These are phyloP conservation scores for Chondrostereum purpureum DNA, from an alignment of 1,284 basidiomycete genomes.

Conservation along the genomic window DNA sequence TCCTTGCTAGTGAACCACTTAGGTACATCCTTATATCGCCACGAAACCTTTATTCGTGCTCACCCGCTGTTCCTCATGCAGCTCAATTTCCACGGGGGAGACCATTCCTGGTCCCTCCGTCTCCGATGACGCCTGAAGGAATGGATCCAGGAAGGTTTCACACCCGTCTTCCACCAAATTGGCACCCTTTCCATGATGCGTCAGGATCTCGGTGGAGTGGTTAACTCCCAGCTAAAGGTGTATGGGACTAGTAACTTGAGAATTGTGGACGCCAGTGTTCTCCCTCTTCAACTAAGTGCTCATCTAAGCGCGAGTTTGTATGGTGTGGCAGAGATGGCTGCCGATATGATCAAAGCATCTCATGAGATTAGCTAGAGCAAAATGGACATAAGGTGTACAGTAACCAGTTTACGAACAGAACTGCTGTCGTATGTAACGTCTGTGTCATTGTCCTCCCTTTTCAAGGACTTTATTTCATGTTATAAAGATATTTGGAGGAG, in stretches of 20 bases:
- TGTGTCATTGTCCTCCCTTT: too few species aligned
- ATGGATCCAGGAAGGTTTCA: constrained; percentile 4
- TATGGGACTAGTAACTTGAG: constrained; percentile 48
- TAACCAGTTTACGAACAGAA: too few species aligned
- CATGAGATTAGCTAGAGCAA: constrained; percentile 9
- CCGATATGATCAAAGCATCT: constrained; percentile 38
- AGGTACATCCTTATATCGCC: constrained; percentile 20
- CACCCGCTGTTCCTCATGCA: too few species aligned
- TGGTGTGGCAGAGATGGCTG: constrained; percentile 44
- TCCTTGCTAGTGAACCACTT: constrained; percentile 35
- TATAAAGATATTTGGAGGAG: too few species aligned
- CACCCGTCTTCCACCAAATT: constrained; percentile 5
- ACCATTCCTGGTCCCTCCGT: constrained; percentile 16
- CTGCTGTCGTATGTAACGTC: too few species aligned
- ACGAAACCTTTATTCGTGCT: background rate
- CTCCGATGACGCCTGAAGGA: constrained; percentile 2
- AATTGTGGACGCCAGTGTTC: constrained; percentile 41
- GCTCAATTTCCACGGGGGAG: constrained; percentile 14
- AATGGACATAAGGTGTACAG: background rate
- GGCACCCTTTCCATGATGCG: constrained; percentile 9
- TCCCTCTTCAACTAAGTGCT: constrained; percentile 38
- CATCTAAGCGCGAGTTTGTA: constrained; percentile 37
- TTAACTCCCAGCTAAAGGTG: constrained; percentile 33
- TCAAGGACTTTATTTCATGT: too few species aligned
- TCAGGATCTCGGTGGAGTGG: constrained; percentile 23